Evolutionary conservation across 441 rosid species (phyloP).

Genomic region (Pelargonium fulgidum): DNA sequence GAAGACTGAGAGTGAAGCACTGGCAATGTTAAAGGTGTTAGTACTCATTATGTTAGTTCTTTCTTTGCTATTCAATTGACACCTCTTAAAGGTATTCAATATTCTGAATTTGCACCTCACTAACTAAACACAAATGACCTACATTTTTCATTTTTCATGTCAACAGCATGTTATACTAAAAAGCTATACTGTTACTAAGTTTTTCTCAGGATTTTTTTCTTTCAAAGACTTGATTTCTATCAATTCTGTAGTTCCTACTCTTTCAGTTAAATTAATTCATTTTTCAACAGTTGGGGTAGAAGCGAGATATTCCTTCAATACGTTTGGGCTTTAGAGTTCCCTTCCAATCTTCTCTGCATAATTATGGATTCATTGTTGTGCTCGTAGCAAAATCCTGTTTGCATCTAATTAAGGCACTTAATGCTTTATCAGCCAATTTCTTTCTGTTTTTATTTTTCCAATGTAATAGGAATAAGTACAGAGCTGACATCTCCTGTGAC

Average conservation of each 20-base stretch:
- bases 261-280: background rate
- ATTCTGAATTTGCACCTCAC: no score
- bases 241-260: background rate
- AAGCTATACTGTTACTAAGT: no score
- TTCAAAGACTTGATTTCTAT: background rate
- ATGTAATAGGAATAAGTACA: slow-evolving; percentile 51
- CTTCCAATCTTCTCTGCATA: background rate
- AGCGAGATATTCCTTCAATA: no score
- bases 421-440: slow-evolving; percentile 47
- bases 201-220: no score
- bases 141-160: no score
- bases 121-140: no score
- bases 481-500: slow-evolving; percentile 67
- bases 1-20: slow-evolving; percentile 52
- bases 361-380: background rate
- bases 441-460: slow-evolving; percentile 30
- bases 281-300: background rate
- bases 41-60: background rate
- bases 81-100: background rate
- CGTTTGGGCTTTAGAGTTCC: background rate
- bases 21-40: slow-evolving; percentile 56
- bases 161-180: no score
- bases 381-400: background rate
- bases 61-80: background rate
- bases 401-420: slow-evolving; percentile 42